Base-by-base conservation (phyloP, 495 filamentous ascomycete genomes). In the Parathielavia hyrcaniae region DNA sequence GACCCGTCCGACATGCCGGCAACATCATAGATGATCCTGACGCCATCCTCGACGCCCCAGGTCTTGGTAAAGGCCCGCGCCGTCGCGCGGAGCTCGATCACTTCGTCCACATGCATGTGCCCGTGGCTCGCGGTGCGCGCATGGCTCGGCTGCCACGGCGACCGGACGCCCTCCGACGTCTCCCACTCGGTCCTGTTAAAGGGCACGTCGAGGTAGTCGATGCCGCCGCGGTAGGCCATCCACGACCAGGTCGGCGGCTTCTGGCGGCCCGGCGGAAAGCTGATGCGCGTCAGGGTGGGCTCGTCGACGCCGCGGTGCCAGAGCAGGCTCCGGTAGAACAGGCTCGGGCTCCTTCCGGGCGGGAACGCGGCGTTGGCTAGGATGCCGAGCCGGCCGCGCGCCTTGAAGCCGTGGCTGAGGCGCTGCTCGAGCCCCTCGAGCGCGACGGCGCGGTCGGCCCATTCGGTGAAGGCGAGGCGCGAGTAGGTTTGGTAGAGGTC, bases 401-500 rank as follows among this genome's bases (percentile, higher is more conserved):
- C 19, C 6, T 10, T 32, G 17, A 7, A 17, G 26, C 26, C 8
- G 13, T 14, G 12, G 5, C 22, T 19, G 9, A 74, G 57, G 4
- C 71, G 62, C 19, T 61, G 52, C 34, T 73, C 50, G 0, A 75
- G 53, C 0, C 70, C 69, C 1, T 41, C 23, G 19, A 74, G 65
- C 1, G 67, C 73, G 6, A 68, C n/a, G n/a, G n/a, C n/a, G 8
- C 71, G 55, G 55, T 74, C 70, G 0, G 26, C 50, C 12, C 17
- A 10, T 7, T 47, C 11, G 0, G 66, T 55, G 14, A 75, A 59
- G 1, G 46, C 62, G 0, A 73, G 60, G 11, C 57, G 50, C 1
- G 70, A 70, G 57, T 75, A 74, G 13, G 43, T 41, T 13, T 46
- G 49, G 56, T 70, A 73, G 0, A 74, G 49, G 20, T 51, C 48